These are phyloP conservation scores for Trichoderma polysporum DNA, from an alignment of 2,329 filamentous ascomycete genomes.

Conservation along the genomic window DNA sequence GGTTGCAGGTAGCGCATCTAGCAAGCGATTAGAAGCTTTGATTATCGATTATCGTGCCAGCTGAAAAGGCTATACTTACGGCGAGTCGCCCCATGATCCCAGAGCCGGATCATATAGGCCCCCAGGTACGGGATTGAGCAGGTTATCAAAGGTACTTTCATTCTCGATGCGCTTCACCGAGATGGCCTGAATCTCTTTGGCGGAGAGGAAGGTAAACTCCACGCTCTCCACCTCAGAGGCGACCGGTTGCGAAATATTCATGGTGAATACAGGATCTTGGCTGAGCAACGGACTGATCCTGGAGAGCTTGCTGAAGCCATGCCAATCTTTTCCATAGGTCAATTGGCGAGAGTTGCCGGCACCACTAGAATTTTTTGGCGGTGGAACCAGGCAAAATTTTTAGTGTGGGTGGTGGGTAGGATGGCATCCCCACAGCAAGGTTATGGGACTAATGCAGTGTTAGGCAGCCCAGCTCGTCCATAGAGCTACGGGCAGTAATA, in stretches of 20 bases:
- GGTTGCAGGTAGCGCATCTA: slow-evolving; percentile 90
- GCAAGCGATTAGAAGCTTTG: slow-evolving; percentile 7
- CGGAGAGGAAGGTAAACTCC: slow-evolving; percentile 82
- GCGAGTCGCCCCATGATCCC: slow-evolving; percentile 82
- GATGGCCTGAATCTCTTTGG: slow-evolving; percentile 79
- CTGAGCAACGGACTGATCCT: slow-evolving; percentile 3
- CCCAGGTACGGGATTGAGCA: slow-evolving; percentile 84
- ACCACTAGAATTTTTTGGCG: slow-evolving; percentile 43
- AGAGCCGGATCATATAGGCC: slow-evolving; percentile 91
- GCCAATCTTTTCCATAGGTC: slow-evolving; percentile 10
- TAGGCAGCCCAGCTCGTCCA: not conserved
- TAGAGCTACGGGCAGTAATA: not conserved
- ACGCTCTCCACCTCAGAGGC: slow-evolving; percentile 81
- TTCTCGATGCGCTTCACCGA: slow-evolving; percentile 95
- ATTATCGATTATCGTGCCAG: not conserved
- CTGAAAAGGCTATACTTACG: slow-evolving; percentile 52
- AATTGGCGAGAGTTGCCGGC: slow-evolving; percentile 12
- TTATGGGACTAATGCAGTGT: not conserved
- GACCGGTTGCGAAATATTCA: slow-evolving; percentile 79
- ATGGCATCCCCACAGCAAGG: not conserved
- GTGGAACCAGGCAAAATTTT: slow-evolving; percentile 45
- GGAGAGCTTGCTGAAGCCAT: slow-evolving; percentile 19
- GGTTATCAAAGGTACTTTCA: slow-evolving; percentile 87
- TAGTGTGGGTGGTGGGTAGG: slow-evolving; percentile 5
- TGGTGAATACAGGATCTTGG: slow-evolving; percentile 35